Evolutionary conservation across 2,329 filamentous ascomycete species (phyloP), one percentile per base, ranked within the genome.

Genomic region (Venturia asperata): DNA sequence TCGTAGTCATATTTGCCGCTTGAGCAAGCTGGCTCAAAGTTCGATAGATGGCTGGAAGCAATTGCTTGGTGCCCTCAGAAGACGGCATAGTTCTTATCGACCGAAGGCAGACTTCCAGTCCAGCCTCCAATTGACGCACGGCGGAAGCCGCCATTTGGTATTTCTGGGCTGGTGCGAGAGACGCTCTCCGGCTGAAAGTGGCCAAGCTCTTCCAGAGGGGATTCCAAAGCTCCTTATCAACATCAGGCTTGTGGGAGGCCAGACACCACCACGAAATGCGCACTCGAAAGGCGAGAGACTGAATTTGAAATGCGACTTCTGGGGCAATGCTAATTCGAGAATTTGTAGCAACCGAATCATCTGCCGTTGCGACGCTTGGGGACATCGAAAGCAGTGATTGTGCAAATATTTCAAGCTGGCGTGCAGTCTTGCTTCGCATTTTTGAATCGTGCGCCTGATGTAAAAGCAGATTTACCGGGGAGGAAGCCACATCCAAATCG

Each of bases 191-290:
- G 19, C 79, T 76, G 68, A 87, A 89, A 0, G 88, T 82, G 11
- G 80, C 77, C 21, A 89, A 70, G 68, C 85, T 91, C 63, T 83
- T 84, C 0, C 82, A 80, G 61, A 90, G 82, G 0, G 88, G 87
- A 1, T 83, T 79, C n/a, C 87, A 71, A 7, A 92, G 74, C 17
- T 91, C 88, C 65, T 85, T 86, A 43, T 63, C 64, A 15, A 67
- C n/a, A 37, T 61, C 45, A n/a, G 34, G 63, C 24, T 27, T 41
- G 24, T 90, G 86, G 1, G 81, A 79, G 7, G 82, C 82, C 66
- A 90, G 70, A 52, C 75, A 78, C 88, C 88, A 91, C 82, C 85
- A 90, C 52, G 79, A 76, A n/a, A 87, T 74, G 39, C 87, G 82
- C 9, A 82, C 77, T 30, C 81, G 79, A 47, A 92, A 80, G 11